Evolutionary conservation across 2,329 filamentous ascomycete species (phyloP), one percentile per base, ranked within the genome.

Genomic region (Pseudogymnoascus sp.): DNA sequence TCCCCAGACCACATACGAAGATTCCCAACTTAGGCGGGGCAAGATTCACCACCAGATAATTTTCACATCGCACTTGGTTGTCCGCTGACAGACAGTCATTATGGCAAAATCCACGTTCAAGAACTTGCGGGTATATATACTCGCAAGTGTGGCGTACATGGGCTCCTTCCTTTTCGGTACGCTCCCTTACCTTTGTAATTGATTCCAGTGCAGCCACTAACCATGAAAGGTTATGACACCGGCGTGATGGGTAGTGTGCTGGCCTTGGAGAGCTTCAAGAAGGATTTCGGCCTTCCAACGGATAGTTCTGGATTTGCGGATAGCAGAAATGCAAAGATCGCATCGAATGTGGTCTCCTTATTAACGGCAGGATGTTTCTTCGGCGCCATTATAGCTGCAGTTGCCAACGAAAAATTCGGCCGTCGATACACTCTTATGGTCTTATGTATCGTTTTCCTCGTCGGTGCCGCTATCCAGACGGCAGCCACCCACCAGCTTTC

Each of bases 301-400:
- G 64, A 61, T 8, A 65, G 59, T 14, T 61, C 61, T 1, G 66
- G 68, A 45, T 61, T 61, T 61, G 11, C 60, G 19, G n/a, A 38
- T 19, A 31, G 31, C 23, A 39, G n/a, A 35, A 61, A 41, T 19
- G 61, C 61, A 14, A 12, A 31, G 11, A 58, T 68, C 38, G 59
- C 67, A 2, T 65, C 64, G 14, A 77, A 81, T 59, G 76, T 78
- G 37, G 78, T 81, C 19, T 77, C 78, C 1, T 76, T 82, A 16
- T 79, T 82, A 61, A 79, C 82, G 64, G 77, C 80, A 7, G 80
- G 80, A 23, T 79, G 80, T 35, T 79, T 83, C 63, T 76, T 80
- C 29, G 80, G 80, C 21, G 80, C 79, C 64, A 77, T 82, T 61
- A 66, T 75, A 29, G 76, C 81, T 60, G 80, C 78, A 72, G 78